phyloP scores from a whole-genome alignment of 768 basidiomycete species.

The Hysterangium stoloniferum region DNA sequence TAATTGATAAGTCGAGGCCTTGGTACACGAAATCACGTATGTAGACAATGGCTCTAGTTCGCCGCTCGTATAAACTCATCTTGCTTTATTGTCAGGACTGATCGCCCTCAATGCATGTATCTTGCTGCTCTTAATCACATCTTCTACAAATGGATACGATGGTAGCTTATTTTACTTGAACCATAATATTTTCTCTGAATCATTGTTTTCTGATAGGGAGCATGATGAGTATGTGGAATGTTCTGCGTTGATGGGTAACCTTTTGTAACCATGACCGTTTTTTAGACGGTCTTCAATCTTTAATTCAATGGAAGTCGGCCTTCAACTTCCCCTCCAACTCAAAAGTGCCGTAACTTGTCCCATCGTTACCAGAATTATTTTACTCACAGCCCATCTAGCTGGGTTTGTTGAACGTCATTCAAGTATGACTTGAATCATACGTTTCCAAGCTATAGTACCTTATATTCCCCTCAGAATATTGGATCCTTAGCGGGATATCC shows the following conservation, averaged over 20 bases:
- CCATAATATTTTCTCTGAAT: not conserved
- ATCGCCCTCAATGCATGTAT: too few relatives aligned
- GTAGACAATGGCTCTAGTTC: too few relatives aligned
- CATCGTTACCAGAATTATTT: not conserved
- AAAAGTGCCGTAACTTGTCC: not conserved
- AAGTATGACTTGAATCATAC: not conserved
- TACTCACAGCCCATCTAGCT: not conserved
- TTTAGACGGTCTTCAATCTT: slow-evolving; percentile 64
- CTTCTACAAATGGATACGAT: slow-evolving; percentile 70
- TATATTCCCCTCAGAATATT: slow-evolving; percentile 34
- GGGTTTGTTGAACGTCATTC: slow-evolving; percentile 4
- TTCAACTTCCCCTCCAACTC: slow-evolving; percentile 48
- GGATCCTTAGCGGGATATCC: slow-evolving; percentile 32
- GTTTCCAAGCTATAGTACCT: not conserved
- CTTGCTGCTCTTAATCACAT: too few relatives aligned
- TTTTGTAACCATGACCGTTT: slow-evolving; percentile 37
- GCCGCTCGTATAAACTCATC: too few relatives aligned
- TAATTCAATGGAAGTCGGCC: slow-evolving; percentile 53
- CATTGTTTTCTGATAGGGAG: not conserved
- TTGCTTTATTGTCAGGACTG: too few relatives aligned
- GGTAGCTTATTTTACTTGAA: slow-evolving; percentile 23
- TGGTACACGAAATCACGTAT: too few relatives aligned
- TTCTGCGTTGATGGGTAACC: not conserved
- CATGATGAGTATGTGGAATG: slow-evolving; percentile 5
- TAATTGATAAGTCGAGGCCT: too few relatives aligned